Base-by-base conservation (phyloP, 441 rosid genomes). In the Gossypium trilobum region DNA sequence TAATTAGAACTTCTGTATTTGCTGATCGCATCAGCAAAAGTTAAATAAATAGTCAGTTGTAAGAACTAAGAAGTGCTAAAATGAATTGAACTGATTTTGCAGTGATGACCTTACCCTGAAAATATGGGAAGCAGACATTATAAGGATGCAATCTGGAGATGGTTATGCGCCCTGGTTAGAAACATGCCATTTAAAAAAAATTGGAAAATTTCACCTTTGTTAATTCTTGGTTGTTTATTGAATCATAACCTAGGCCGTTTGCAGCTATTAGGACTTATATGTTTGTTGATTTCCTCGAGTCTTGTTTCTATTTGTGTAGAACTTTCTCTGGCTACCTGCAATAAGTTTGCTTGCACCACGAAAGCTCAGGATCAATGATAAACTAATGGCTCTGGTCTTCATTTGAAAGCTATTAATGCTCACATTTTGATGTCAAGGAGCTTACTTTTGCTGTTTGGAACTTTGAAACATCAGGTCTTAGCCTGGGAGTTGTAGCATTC, bases 21-120 rank as follows among this genome's bases (percentile, higher is more conserved):
- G 54, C 36, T 48, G 29, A 68, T 74, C 14, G 52, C 57, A 5
- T 52, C 3, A 20, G 31, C 52, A 63, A 44, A 67, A 72, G 44
- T 27, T 27, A 59, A 14, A 31, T 17, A 56, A 14, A 22, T 17
- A 0, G 8, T 4, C 31, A 54, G 51, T 8, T 42, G 22, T 23
- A 2, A 23, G 25, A 23, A 23, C 25, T 13, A 69, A 0, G 29
- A 60, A 50, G 68, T 13, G 33, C 48, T 69, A 61, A 74, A 60
- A 54, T 68, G 64, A 44, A 39, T 57, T 22, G 52, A 70, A 20
- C 31, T 55, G 19, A 31, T 68, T 79, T 73, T 87, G 82, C 91
- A 92, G 99, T 84, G 99, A 91, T 79, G 98, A 93, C 84, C 95
- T 90, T 69, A 89, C 95, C 14, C 77, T 93, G 75, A 91, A 91